Percentiles rank a stretch among this genome's conserved stretches.
These are phyloP conservation scores for Zygoascus bituminiphila DNA, from an alignment of 805 yeast species.

Conservation along the genomic window DNA sequence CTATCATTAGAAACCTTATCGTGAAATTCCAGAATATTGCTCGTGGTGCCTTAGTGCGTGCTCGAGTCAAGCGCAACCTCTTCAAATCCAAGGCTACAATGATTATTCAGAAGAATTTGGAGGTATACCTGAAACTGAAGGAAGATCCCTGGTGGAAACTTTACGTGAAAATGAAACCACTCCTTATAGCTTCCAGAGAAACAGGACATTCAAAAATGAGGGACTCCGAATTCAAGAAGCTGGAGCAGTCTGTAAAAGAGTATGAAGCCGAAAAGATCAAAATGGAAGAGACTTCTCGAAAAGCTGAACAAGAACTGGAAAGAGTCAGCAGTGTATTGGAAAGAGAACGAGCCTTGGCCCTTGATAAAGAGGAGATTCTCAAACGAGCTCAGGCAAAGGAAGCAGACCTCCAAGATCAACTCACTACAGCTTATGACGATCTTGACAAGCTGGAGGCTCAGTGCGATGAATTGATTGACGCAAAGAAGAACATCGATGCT, in stretches of 20 bases:
- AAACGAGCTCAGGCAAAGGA: slow-evolving; percentile 37
- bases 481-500: slow-evolving; percentile 27
- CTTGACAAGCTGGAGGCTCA: slow-evolving; percentile 26
- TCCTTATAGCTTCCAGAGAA: slow-evolving; percentile 56
- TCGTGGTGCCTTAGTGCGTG: slow-evolving; percentile 58
- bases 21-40: slow-evolving; percentile 54
- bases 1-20: slow-evolving; percentile 45
- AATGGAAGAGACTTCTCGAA: slow-evolving; percentile 20
- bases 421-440: slow-evolving; percentile 25
- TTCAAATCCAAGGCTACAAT: slow-evolving; percentile 61
- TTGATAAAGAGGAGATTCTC: slow-evolving; percentile 42
- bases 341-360: slow-evolving; percentile 36
- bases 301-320: slow-evolving; percentile 23
- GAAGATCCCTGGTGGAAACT: slow-evolving; percentile 75
- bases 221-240: slow-evolving; percentile 29
- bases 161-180: slow-evolving; percentile 63
- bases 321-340: slow-evolving; percentile 29
- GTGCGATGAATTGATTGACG: slow-evolving; percentile 27
- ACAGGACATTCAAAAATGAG: slow-evolving; percentile 44
- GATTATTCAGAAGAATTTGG: slow-evolving; percentile 54
- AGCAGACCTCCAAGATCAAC: slow-evolving; percentile 26
- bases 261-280: slow-evolving; percentile 25
- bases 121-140: slow-evolving; percentile 38
- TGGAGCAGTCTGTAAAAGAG: slow-evolving; percentile 21
- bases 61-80: slow-evolving; percentile 39